These are phyloP conservation scores for Thinopyrum elongatum DNA, from an alignment of 176 grass and related monocot species.

Conservation along the genomic window DNA sequence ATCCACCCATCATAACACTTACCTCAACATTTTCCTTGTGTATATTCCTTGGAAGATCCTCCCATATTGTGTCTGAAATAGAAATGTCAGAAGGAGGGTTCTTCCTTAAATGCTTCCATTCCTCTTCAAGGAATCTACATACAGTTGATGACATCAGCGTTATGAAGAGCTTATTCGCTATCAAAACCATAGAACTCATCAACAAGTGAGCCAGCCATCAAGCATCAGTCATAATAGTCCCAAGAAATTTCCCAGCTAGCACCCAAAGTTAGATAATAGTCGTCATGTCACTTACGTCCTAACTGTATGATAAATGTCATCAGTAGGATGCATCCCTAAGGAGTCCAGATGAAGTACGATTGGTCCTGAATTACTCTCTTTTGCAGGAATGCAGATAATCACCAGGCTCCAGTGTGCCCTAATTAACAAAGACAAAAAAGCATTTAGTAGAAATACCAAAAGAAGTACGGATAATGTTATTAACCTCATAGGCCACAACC, in stretches of 20 bases:
- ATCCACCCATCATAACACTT: neutral
- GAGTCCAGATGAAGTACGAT: constrained; percentile 93
- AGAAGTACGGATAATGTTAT: neutral
- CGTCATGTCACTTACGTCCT: constrained; percentile 34
- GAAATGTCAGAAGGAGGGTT: constrained; percentile 29
- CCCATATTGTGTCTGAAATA: constrained; percentile 39
- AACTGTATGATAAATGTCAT: constrained; percentile 49
- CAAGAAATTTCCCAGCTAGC: neutral
- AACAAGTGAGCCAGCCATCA: neutral
- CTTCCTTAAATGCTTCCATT: constrained; percentile 49
- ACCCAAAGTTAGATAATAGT: neutral
- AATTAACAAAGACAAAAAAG: constrained; percentile 25
- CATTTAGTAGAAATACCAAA: neutral
- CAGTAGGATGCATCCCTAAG: constrained; percentile 58
- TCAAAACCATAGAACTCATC: neutral
- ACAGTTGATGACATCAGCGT: constrained; percentile 4
- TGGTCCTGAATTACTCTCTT: constrained; percentile 67
- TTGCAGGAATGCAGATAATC: constrained; percentile 78
- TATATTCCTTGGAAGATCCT: constrained; percentile 39
- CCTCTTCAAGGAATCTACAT: constrained; percentile 54
- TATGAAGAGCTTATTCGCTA: neutral
- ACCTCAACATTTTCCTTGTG: constrained; percentile 43
- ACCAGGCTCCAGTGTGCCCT: constrained; percentile 95
- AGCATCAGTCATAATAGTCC: neutral
- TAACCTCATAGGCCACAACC: neutral